Conservation (phyloP, 441 rosid genomes). For the Gossypium lobatum region DNA sequence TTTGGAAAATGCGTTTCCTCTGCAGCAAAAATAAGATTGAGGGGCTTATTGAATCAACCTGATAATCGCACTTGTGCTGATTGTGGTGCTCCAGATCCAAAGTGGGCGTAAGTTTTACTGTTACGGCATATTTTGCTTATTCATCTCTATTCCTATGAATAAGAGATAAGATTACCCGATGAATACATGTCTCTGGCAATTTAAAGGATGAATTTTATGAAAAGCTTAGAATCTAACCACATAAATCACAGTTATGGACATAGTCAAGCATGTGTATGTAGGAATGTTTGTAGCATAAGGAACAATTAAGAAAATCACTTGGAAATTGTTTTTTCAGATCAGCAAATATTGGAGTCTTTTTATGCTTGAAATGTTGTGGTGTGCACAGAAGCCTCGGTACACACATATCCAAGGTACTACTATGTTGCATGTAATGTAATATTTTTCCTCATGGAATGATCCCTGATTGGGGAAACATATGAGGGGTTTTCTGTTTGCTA, state of each 20-base stretch:
- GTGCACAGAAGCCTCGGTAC: conserved; percentile 97
- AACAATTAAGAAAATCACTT: neutral
- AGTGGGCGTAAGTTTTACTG: conserved; percentile 84
- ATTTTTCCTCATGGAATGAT: conserved; percentile 3
- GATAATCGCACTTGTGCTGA: conserved; percentile 93
- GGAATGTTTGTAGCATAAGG: neutral
- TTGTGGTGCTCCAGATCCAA: conserved; percentile 93
- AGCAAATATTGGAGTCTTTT: conserved; percentile 90
- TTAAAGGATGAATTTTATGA: neutral
- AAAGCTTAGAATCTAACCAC: neutral
- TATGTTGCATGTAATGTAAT: conserved; percentile 14
- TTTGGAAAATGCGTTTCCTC: neutral
- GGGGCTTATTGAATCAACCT: conserved; percentile 54
- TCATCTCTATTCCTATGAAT: neutral
- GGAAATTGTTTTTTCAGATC: conserved; percentile 53
- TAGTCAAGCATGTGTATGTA: neutral
- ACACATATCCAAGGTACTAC: conserved; percentile 78
- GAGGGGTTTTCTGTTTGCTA: neutral
- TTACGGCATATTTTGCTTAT: neutral
- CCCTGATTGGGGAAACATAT: neutral
- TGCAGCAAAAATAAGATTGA: conserved; percentile 77
- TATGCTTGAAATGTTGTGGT: conserved; percentile 94
- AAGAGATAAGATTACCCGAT: neutral
- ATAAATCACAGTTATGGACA: neutral
- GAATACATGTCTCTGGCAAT: neutral